Conservation (phyloP, 441 rosid genomes). For the Adansonia rubrostipa region DNA sequence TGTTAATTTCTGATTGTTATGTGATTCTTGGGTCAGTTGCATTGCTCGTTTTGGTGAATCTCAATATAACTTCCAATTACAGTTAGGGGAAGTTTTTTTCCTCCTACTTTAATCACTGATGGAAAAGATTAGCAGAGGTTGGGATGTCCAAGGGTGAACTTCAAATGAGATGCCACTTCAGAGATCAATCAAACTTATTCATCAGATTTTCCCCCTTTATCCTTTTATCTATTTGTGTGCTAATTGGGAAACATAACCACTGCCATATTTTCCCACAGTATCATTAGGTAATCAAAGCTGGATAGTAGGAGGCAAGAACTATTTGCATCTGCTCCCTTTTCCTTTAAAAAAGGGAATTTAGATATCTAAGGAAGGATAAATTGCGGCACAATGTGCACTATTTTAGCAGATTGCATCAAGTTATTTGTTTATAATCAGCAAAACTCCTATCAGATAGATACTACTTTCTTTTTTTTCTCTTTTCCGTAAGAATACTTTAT, state of each 20-base stretch:
- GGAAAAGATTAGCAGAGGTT: background rate
- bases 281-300: background rate
- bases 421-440: background rate
- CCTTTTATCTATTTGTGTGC: background rate
- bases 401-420: constrained; percentile 1
- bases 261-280: background rate
- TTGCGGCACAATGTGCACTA: background rate
- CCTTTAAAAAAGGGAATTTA: background rate
- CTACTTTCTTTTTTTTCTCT: background rate
- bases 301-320: background rate
- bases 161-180: constrained; percentile 5
- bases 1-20: background rate
- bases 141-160: constrained; percentile 13
- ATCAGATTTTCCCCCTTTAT: background rate
- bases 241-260: background rate
- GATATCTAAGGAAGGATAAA: constrained; percentile 19
- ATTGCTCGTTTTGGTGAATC: background rate
- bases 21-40: background rate
- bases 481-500: background rate
- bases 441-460: background rate
- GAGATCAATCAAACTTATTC: background rate
- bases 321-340: background rate
- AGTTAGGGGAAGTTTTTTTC: background rate
- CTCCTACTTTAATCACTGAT: background rate
- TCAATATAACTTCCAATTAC: constrained; percentile 3